Base-by-base conservation (phyloP, 2,329 filamentous ascomycete species). In the Dichotomopilus funicola region DNA sequence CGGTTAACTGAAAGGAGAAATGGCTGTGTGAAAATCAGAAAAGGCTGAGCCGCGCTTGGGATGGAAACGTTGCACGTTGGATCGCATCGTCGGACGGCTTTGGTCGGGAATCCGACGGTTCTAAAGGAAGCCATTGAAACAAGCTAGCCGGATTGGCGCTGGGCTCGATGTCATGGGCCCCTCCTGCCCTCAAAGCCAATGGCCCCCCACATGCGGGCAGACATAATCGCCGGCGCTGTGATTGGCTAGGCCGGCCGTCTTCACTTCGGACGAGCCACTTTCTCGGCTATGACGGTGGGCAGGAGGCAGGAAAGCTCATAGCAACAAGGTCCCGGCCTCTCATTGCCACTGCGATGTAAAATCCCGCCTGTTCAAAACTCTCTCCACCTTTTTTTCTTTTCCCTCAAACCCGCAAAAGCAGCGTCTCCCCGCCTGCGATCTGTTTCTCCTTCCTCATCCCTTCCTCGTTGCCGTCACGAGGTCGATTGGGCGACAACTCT, bases 341-440 rank as follows among this genome's bases (percentile, higher is more conserved):
- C 50, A 58, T 63, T 63, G 63, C 62, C 62, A 62, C 62, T 51
- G 51, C 36, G 34, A 59, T 56, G 61, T 63, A 63, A 64, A 64
- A 63, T 64, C 63, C 63, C 62, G 59, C 63, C 62, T 57, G 57
- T 66, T 67, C 65, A 62, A 63, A 67, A 67, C 64, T 65, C 56
- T 68, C 67, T 70, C 69, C 68, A 69, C 68, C 68, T 67, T 68
- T 67, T 66, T 66, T 64, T 58, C 59, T 53, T 64, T 61, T 61
- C 64, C 59, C 13, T n/a, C 40, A 13, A 55, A 52, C 53, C 51
- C 56, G 34, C 19, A 27, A 27, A 27, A 27, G 19, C 19, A 27
- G 19, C 3, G 19, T 27, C 19, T 27, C 19, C 57, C 51, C 46
- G 37, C 43, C 47, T 50, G 40, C 53, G 46, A 36, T 40, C 46